These are phyloP conservation scores for Pecoramyces ruminantium DNA, from an alignment of 192 early-diverging fungal genomes.

Conservation along the genomic window DNA sequence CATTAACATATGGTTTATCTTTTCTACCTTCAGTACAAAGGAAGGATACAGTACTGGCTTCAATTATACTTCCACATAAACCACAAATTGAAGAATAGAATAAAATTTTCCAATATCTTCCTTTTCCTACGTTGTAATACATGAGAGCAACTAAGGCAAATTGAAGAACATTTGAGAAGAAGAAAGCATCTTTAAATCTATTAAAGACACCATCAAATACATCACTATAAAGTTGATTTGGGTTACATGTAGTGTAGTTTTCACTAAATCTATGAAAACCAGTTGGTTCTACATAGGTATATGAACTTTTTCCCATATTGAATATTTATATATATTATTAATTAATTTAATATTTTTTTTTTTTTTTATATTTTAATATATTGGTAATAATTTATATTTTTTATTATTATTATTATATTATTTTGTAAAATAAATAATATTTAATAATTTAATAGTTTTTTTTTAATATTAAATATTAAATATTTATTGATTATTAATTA, in stretches of 20 bases:
- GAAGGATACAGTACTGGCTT: neutral
- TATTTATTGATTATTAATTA: too few species aligned
- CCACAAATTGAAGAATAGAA: neutral
- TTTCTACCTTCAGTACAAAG: neutral
- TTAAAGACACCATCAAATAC: neutral
- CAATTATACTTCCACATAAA: neutral
- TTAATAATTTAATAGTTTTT: too few species aligned
- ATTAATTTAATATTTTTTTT: too few species aligned
- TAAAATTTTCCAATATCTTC: neutral
- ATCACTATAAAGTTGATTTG: neutral
- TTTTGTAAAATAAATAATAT: too few species aligned
- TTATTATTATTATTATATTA: too few species aligned
- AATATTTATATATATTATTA: too few species aligned
- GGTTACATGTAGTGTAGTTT: neutral
- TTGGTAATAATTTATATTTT: too few species aligned
- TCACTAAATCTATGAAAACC: neutral
- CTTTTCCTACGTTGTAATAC: neutral
- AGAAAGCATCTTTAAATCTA: neutral
- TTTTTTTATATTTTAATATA: too few species aligned
- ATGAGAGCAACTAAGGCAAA: neutral
- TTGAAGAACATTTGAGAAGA: neutral
- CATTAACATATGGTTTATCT: neutral
- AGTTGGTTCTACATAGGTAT: too few species aligned
- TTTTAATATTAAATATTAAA: too few species aligned
- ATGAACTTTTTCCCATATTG: too few species aligned